phyloP scores from a whole-genome alignment of 164 flowering plant species.

The Magnolia officinalis region DNA sequence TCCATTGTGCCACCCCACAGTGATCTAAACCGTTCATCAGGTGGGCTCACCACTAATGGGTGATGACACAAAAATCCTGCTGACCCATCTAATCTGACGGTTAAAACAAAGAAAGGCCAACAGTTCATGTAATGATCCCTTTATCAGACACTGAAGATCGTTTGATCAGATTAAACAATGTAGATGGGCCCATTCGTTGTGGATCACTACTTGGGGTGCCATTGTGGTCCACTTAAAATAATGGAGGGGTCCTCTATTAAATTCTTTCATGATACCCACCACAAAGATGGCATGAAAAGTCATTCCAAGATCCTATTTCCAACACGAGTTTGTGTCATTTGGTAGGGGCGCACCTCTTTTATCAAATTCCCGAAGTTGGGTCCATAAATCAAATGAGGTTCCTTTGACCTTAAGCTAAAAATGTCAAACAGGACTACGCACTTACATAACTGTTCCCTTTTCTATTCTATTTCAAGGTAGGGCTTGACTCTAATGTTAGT shows the following conservation, averaged over 20 bases:
- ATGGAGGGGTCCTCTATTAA: neutral
- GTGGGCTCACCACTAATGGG: neutral
- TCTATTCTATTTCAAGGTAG: neutral
- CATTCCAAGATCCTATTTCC: neutral
- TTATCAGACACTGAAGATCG: neutral
- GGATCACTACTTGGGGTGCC: neutral
- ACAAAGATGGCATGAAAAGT: slow-evolving; percentile 2
- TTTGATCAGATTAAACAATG: neutral
- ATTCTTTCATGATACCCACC: neutral
- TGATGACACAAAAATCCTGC: no score
- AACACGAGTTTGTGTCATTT: neutral
- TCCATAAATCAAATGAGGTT: slow-evolving; percentile 1
- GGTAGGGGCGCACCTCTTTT: neutral
- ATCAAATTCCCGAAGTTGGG: neutral
- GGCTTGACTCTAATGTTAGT: neutral
- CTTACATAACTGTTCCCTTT: neutral
- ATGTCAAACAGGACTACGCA: neutral
- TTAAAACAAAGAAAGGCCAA: neutral
- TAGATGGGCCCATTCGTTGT: neutral
- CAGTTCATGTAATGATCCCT: no score
- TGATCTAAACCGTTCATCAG: neutral
- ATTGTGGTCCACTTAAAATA: neutral
- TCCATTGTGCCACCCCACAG: neutral
- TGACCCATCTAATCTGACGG: neutral
- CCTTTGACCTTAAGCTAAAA: slow-evolving; percentile 6